Percentiles rank a stretch among this genome's conserved stretches.
These are phyloP conservation scores for Geoglossum cookeanum DNA, from an alignment of 2,329 filamentous ascomycete genomes.

Conservation along the genomic window DNA sequence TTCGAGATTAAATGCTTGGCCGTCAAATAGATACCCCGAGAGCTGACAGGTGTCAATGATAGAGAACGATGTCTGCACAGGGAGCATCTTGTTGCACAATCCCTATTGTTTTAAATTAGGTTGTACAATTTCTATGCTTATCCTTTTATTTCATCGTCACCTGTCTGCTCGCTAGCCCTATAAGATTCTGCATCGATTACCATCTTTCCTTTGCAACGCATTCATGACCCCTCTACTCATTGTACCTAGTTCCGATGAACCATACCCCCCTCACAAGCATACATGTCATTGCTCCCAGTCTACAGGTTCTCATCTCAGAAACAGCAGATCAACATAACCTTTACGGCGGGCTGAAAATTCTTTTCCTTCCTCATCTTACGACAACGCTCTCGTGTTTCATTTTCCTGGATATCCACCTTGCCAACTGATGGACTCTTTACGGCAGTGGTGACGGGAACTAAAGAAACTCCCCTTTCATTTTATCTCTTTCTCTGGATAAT, in stretches of 20 bases:
- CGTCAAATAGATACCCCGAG: neutral
- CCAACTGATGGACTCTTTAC: neutral
- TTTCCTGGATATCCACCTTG: neutral
- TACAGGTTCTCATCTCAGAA: neutral
- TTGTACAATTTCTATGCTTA: neutral
- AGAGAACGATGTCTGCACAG: neutral
- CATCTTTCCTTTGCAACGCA: conserved; percentile 3
- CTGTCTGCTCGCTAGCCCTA: neutral
- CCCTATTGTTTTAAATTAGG: neutral
- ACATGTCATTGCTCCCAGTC: neutral
- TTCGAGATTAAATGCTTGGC: conserved; percentile 48
- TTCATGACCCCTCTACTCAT: conserved; percentile 3
- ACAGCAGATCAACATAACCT: neutral
- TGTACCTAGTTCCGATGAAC: neutral
- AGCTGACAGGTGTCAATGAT: neutral
- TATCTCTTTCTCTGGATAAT: neutral
- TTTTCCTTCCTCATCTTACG: too few relatives aligned
- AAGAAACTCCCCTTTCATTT: neutral
- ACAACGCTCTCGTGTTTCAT: neutral
- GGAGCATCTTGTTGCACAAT: neutral
- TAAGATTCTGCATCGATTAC: neutral
- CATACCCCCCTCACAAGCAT: neutral
- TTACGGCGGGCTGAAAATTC: neutral
- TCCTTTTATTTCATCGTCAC: neutral
- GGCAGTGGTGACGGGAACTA: neutral